A percentile compares a stretch with the other conserved stretches of the same genome.
Evolutionary conservation across 2,329 filamentous ascomycete genomes (phyloP).

Genomic region (Exophiala alcalophila): DNA sequence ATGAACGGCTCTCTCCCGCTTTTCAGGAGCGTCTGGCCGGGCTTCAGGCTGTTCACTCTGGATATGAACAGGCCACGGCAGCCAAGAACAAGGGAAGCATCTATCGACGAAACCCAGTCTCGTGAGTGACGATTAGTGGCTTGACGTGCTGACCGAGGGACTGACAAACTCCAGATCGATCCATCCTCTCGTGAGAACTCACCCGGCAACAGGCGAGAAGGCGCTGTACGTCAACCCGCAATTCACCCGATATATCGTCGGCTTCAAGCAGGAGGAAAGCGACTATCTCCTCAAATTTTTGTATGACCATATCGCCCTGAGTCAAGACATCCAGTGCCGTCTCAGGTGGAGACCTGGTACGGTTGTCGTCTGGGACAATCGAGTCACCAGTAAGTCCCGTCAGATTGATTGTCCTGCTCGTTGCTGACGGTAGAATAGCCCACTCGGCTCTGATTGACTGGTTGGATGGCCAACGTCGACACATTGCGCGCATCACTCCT

Average conservation of each 20-base stretch:
- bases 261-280: slow-evolving; percentile 48
- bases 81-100: slow-evolving; percentile 51
- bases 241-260: slow-evolving; percentile 48
- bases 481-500: slow-evolving; percentile 53
- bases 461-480: slow-evolving; percentile 51
- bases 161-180: slow-evolving; percentile 26
- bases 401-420: slow-evolving; percentile 33
- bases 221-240: slow-evolving; percentile 50
- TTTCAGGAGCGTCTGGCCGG: slow-evolving; percentile 80
- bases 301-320: slow-evolving; percentile 46
- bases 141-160: background rate
- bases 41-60: slow-evolving; percentile 76
- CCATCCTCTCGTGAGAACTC: slow-evolving; percentile 48
- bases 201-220: slow-evolving; percentile 50
- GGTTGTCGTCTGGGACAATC: slow-evolving; percentile 39
- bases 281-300: slow-evolving; percentile 48
- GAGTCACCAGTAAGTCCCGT: slow-evolving; percentile 17
- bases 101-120: slow-evolving; percentile 41
- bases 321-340: slow-evolving; percentile 49
- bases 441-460: slow-evolving; percentile 53
- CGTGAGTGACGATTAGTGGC: slow-evolving; percentile 29
- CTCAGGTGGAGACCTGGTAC: slow-evolving; percentile 50
- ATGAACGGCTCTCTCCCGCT: slow-evolving; percentile 72
- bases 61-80: slow-evolving; percentile 69
- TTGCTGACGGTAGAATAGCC: slow-evolving; percentile 35